phyloP scores from a whole-genome alignment of 2,329 filamentous ascomycete species.

The Sodiomyces alkalinus region DNA sequence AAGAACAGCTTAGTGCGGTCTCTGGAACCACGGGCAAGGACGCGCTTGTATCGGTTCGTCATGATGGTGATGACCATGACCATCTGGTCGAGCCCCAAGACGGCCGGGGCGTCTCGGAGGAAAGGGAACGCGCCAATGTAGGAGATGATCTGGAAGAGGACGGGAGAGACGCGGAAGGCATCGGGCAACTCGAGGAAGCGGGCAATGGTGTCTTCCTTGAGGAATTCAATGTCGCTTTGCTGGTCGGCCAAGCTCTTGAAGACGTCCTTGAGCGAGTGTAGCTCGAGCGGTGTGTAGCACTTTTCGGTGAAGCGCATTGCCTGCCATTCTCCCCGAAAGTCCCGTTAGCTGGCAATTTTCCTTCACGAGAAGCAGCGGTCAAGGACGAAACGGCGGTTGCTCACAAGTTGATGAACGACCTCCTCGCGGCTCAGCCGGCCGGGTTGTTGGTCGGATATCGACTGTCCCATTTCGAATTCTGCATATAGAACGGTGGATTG shows the following conservation, averaged over 20 bases:
- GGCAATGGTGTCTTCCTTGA: constrained; percentile 55
- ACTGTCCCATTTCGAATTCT: constrained; percentile 34
- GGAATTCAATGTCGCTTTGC: constrained; percentile 45
- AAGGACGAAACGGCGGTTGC: constrained; percentile 5
- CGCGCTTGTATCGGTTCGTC: constrained; percentile 52
- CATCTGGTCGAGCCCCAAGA: constrained; percentile 53
- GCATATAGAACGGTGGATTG: neutral
- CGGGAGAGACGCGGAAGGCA: constrained; percentile 47
- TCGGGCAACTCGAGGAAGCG: constrained; percentile 63
- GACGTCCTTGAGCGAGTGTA: constrained; percentile 60
- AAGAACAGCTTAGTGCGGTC: constrained; percentile 53
- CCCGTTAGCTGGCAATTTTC: too few species aligned
- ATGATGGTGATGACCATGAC: constrained; percentile 59
- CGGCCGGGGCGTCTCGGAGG: constrained; percentile 51
- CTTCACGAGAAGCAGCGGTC: neutral
- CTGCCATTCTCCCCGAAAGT: constrained; percentile 18
- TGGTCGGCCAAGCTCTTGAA: constrained; percentile 55
- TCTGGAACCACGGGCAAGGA: constrained; percentile 40
- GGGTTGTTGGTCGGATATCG: constrained; percentile 28
- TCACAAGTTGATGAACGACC: constrained; percentile 35
- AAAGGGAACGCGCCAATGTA: constrained; percentile 64
- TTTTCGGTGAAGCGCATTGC: constrained; percentile 50
- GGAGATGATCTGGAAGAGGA: constrained; percentile 57
- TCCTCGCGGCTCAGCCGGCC: constrained; percentile 33
- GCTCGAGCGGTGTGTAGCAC: constrained; percentile 56